Evolutionary conservation across 2,329 filamentous ascomycete genomes (phyloP).

Genomic region (Neopestalotiopsis clavispora): DNA sequence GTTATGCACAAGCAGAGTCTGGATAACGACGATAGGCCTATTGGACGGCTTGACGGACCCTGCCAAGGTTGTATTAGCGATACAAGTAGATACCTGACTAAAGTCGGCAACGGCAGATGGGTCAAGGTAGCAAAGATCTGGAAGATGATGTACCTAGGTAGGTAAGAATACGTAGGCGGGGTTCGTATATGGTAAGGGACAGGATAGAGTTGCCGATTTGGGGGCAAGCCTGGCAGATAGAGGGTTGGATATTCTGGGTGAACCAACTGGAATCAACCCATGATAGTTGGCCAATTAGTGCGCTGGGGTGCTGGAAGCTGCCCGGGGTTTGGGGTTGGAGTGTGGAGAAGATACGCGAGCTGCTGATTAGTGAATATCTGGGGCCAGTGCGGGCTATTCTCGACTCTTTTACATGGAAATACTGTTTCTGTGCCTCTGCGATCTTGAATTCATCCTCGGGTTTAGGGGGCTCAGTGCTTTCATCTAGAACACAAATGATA

Average conservation of each 20-base stretch:
- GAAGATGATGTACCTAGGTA: no score
- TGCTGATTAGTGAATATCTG: neutral
- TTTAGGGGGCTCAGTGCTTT: no score
- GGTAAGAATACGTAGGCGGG: neutral
- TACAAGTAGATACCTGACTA: neutral
- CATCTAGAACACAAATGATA: no score
- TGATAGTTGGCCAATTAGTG: neutral
- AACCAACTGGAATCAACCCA: neutral
- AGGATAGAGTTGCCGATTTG: neutral
- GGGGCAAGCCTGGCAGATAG: neutral
- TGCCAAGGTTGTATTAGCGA: neutral
- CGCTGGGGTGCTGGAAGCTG: neutral
- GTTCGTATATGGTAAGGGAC: neutral
- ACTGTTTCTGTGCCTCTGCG: neutral
- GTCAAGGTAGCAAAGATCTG: no score
- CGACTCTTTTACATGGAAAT: neutral
- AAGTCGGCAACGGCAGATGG: no score
- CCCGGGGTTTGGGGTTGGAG: neutral
- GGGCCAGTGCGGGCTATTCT: neutral
- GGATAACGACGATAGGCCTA: neutral
- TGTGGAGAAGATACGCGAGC: neutral
- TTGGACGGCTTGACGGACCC: neutral
- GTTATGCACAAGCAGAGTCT: neutral
- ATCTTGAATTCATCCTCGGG: no score
- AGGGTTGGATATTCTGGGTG: neutral